Evolutionary conservation across 805 yeast genomes (phyloP), one percentile per base, ranked within the genome.

Genomic region (Sugiyamaella chiloensis): DNA sequence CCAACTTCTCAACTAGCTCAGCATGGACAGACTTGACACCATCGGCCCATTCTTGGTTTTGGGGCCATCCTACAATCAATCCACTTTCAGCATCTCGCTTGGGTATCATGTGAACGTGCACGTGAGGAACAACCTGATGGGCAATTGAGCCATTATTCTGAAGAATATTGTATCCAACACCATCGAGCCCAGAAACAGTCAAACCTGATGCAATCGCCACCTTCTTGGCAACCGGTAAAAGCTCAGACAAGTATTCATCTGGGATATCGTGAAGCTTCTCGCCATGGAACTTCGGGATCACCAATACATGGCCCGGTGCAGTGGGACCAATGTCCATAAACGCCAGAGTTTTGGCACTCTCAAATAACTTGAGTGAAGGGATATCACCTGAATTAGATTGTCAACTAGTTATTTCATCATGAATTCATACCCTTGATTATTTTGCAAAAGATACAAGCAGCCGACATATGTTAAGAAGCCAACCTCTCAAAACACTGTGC

Each of bases 101-200:
- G 43, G 99, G 99, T 63, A 91, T 91, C 66, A 91, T 79, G 66
- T 91, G 99, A 78, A 93, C 86, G 66, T 91, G 99, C 50, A 93
- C 97, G 65, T 91, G 99, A 57, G 86, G 93, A 48, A 93, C 98
- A 47, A 77, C 84, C 71, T 91, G 99, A 64, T 93, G 98, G 9
- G 98, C 99, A 61, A 90, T 82, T 63, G 87, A 71, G 42, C 98
- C 98, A 59, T 91, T 93, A 74, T 91, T 93, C 68, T 90, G 98
- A 56, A 91, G 72, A 17, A 91, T 65, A 63, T 91, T 91, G 75
- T 91, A 91, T 39, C 96, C 95, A 42, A 69, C 74, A 26, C 80
- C 77, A 8, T 75, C 76, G 12, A 79, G 75, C 31, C 85, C 79
- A 51, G 83, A 84, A 40, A 71, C 69, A 52, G 59, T 60, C 17